A percentile compares a stretch with the other conserved stretches of the same genome.
Conservation (phyloP, 2,329 filamentous ascomycete genomes). For the Colletotrichum phormii region DNA sequence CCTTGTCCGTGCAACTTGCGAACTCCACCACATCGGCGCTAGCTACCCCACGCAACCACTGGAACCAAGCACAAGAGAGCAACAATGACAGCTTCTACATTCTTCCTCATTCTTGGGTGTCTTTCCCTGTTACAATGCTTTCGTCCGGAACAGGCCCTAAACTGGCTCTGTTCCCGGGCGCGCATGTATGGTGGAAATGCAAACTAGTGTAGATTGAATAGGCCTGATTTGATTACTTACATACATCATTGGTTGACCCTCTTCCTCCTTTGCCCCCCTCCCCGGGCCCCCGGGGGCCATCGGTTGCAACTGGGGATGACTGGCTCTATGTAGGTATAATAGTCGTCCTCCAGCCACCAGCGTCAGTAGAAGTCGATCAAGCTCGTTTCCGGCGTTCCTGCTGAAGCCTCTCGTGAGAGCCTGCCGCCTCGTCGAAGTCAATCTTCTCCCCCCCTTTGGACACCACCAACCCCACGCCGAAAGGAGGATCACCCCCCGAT, state of each 20-base stretch:
- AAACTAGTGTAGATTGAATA: neutral
- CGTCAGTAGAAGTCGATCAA: neutral
- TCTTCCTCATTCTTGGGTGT: neutral
- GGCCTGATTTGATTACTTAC: neutral
- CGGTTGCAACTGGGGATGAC: too few relatives aligned
- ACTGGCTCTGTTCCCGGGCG: neutral
- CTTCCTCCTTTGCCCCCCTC: neutral
- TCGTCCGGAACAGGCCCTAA: neutral
- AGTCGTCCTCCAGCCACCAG: neutral
- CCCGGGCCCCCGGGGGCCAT: too few relatives aligned
- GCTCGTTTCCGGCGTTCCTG: neutral
- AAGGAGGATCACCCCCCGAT: neutral
- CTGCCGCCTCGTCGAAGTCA: neutral
- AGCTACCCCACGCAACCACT: conserved; percentile 9
- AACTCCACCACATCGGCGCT: neutral
- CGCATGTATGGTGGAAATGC: neutral
- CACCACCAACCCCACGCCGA: neutral
- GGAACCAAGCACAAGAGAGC: neutral
- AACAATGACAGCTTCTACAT: neutral
- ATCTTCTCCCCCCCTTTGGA: neutral
- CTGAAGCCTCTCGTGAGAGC: neutral
- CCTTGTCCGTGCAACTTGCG: neutral
- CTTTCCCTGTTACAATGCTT: neutral
- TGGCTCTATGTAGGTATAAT: neutral
- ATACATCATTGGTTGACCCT: neutral